A percentile compares a stretch with the other conserved stretches of the same genome.
Conservation (phyloP, 306 rosid species). For the Prunus mira region DNA sequence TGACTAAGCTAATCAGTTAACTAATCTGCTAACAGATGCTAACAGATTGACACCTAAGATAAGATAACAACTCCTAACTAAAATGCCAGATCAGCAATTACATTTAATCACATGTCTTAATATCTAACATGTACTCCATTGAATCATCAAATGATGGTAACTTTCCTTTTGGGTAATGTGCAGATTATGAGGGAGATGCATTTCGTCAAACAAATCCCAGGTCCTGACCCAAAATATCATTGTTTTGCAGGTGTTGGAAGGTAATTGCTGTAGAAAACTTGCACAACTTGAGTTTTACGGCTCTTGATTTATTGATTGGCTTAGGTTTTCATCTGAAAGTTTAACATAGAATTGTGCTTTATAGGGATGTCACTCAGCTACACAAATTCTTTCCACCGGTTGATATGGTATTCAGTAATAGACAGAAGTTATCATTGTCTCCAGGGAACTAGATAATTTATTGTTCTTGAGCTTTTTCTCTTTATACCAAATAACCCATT, state of each 20-base stretch:
- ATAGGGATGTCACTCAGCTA: conserved; percentile 37
- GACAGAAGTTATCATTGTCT: conserved; percentile 36
- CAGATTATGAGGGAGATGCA: conserved; percentile 34
- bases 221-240: conserved; percentile 47
- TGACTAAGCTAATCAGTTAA: no score
- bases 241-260: conserved; percentile 55
- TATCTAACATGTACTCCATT: neutral
- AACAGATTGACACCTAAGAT: neutral
- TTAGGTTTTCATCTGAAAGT: neutral
- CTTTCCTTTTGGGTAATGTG: neutral
- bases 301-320: conserved; percentile 7
- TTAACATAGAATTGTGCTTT: conserved; percentile 2
- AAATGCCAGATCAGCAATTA: no score
- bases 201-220: conserved; percentile 39
- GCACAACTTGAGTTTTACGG: neutral
- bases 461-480: neutral
- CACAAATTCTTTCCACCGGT: conserved; percentile 40
- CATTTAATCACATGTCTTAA: no score
- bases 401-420: conserved; percentile 41
- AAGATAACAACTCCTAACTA: neutral
- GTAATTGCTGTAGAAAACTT: conserved; percentile 16
- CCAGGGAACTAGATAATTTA: conserved; percentile 30
- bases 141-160: conserved; percentile 3
- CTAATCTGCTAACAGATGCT: no score
- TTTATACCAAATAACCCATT: neutral